phyloP scores from a whole-genome alignment of 345 rosid genomes.

The Mercurialis annua region DNA sequence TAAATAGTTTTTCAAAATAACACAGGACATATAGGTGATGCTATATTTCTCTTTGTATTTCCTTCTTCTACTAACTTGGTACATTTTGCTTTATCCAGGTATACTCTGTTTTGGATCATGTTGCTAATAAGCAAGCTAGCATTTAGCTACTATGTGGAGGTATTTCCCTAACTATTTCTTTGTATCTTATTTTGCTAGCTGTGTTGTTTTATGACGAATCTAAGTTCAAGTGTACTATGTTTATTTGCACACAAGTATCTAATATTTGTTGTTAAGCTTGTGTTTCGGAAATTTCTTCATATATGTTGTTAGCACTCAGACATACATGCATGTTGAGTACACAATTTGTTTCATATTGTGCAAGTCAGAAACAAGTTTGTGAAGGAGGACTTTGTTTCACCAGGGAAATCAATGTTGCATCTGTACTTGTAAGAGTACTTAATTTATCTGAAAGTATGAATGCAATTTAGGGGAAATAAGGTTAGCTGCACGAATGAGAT shows the following conservation, averaged over 20 bases:
- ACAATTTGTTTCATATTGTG: not conserved
- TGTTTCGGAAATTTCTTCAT: not conserved
- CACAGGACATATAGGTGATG: not conserved
- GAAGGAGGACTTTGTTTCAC: not conserved
- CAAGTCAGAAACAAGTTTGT: slow-evolving; percentile 1
- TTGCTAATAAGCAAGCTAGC: slow-evolving; percentile 87
- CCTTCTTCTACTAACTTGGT: slow-evolving; percentile 7
- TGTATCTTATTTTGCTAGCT: not conserved
- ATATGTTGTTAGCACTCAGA: not conserved
- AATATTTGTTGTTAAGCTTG: not conserved
- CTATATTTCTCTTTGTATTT: not conserved
- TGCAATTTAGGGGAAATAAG: not conserved
- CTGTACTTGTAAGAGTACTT: not conserved
- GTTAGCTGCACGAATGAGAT: not conserved
- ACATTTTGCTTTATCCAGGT: slow-evolving; percentile 47
- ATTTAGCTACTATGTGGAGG: slow-evolving; percentile 99
- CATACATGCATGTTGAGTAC: not conserved
- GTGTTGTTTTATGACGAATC: not conserved
- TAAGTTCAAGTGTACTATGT: not conserved
- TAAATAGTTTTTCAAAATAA: not conserved
- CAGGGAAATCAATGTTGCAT: not conserved
- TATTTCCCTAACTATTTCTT: slow-evolving; percentile 18
- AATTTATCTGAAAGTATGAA: not conserved
- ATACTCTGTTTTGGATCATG: slow-evolving; percentile 91
- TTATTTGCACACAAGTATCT: not conserved